Evolutionary conservation across 1,284 basidiomycete genomes (phyloP), one percentile per base, ranked within the genome.

Genomic region (Volvariella volvacea): DNA sequence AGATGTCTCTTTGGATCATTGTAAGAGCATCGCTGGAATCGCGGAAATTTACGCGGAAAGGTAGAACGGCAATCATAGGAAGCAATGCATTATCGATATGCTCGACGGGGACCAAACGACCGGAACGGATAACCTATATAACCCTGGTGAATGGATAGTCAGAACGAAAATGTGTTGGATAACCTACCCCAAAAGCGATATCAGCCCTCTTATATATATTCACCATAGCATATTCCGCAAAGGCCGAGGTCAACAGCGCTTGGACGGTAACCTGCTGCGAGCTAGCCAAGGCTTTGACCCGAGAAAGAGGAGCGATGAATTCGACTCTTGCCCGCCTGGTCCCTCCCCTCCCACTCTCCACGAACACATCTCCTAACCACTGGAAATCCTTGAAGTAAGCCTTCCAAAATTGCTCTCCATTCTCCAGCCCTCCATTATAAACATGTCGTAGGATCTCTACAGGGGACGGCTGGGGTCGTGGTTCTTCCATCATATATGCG

Each of bases 91-190:
- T 52, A 46, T 69, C 67, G 39, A 69, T 57, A 32, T 60, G 50
- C 19, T 68, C 66, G 2, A 73, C 54, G 17, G 69, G 64, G 28
- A 71, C 53, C 10, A 74, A 54, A 8, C 73, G 61, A 7, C 74
- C 74, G 22, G 73, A 70, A 19, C 72, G 69, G 38, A 76, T 67
- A 17, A 70, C 62, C 73, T 76, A 41, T 19, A 9, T 14, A 43
- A 17, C 22, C n/a, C 25, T 30, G 4, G 15, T 37, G 16, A 48
- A 39, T 28, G 42, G n/a, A n/a, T 34, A 52, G 32, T 47, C 22
- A 36, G 17, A 14, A 37, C 34, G 34, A 7, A 36, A n/a, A 36
- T 6, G 34, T 31, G 30, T 31, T n/a, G 19, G 19, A 20, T 4
- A 15, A 63, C 70, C 22, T 48, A 74, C 72, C 42, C 72, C 72